A percentile compares a stretch with the other conserved stretches of the same genome.
Evolutionary conservation across 2,329 filamentous ascomycete genomes (phyloP).

Genomic region (Fusarium sp.): DNA sequence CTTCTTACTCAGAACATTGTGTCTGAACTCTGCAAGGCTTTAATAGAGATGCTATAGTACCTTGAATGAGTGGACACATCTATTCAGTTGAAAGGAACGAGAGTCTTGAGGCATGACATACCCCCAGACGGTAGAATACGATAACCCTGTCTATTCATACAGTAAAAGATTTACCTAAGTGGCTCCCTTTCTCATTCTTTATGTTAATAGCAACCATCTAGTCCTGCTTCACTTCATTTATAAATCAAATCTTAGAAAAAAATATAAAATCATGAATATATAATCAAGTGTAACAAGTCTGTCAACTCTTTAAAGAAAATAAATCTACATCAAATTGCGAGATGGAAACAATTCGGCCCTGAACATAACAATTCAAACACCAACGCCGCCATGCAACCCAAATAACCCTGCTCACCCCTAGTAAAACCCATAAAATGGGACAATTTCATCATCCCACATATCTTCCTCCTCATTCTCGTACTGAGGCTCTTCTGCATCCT

Average conservation of each 20-base stretch:
- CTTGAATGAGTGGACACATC: no score
- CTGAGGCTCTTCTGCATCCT: fast-evolving
- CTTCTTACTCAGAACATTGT: no score
- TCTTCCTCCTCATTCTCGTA: fast-evolving
- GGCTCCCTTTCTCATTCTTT: not conserved
- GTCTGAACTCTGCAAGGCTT: not conserved
- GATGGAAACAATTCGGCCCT: no score
- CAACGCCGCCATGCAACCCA: not conserved
- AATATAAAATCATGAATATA: no score
- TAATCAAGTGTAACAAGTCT: not conserved
- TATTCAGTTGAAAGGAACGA: no score
- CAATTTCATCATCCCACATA: not conserved
- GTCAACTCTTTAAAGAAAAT: not conserved
- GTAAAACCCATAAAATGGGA: not conserved
- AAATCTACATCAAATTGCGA: not conserved
- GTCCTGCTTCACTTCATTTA: fast-evolving
- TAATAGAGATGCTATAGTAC: no score
- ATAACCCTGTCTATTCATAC: no score
- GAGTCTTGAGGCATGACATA: no score
- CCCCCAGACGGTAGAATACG: no score
- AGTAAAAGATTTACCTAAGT: no score
- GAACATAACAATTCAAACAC: fast-evolving
- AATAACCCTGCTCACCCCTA: not conserved
- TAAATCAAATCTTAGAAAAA: fast-evolving
- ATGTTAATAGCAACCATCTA: no score